Evolutionary conservation across 345 rosid genomes (phyloP).

Genomic region (Hibiscus trionum): DNA sequence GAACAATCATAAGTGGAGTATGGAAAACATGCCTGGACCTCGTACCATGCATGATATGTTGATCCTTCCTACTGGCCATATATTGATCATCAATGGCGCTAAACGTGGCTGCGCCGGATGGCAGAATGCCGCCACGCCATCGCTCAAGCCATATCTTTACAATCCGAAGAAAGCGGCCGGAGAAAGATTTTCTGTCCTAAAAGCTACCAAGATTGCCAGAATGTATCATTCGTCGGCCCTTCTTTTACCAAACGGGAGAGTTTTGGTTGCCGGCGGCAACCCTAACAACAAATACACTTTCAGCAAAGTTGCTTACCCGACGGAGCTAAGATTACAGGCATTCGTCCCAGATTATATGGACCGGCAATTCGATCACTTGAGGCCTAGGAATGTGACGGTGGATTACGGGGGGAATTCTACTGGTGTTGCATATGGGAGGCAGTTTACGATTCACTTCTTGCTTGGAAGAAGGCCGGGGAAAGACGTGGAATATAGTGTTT

Average conservation of each 20-base stretch:
- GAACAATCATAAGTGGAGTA: constrained; percentile 28
- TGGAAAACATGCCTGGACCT: constrained; percentile 55
- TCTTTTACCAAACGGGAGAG: constrained; percentile 42
- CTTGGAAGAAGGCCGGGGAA: constrained; percentile 16
- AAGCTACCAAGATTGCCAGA: constrained; percentile 37
- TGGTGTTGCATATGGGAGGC: constrained; percentile 16
- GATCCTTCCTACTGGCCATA: constrained; percentile 46
- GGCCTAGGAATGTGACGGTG: constrained; percentile 31
- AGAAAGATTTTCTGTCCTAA: constrained; percentile 26
- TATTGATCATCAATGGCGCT: constrained; percentile 49
- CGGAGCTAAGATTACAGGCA: constrained; percentile 46
- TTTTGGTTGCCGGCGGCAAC: constrained; percentile 50
- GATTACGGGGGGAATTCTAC: not conserved
- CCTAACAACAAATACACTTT: constrained; percentile 37
- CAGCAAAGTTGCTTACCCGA: constrained; percentile 32
- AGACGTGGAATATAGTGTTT: constrained; percentile 18
- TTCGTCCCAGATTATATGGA: constrained; percentile 40
- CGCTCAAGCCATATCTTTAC: constrained; percentile 29
- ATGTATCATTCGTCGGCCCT: constrained; percentile 53
- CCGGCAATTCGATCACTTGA: constrained; percentile 17
- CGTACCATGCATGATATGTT: constrained; percentile 49
- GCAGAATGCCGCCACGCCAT: constrained; percentile 20
- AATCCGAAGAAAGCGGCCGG: constrained; percentile 21
- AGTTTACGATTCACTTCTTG: constrained; percentile 21
- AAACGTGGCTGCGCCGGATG: constrained; percentile 32